phyloP scores from a whole-genome alignment of 2,329 filamentous ascomycete species.

The Mollisia scopiformis region DNA sequence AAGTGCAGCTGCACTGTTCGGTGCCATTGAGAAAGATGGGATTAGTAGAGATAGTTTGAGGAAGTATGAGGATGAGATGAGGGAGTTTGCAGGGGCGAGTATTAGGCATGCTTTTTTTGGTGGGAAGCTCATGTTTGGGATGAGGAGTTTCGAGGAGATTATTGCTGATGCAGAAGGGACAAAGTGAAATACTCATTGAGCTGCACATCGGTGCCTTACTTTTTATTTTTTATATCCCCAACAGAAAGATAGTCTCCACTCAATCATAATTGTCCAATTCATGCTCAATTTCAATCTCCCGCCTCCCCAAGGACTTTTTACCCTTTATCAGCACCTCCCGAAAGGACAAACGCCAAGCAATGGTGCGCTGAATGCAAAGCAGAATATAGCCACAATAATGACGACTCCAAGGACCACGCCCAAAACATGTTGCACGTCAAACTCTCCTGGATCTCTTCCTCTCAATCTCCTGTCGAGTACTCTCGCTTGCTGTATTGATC shows the following conservation, averaged over 20 bases:
- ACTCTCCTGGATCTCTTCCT: neutral
- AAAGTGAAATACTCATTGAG: neutral
- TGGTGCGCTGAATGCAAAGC: neutral
- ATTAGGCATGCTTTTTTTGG: constrained; percentile 7
- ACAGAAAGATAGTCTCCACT: too few species aligned
- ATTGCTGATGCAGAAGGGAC: neutral
- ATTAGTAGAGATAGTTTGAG: neutral
- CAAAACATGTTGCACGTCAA: neutral
- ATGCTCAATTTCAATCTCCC: neutral
- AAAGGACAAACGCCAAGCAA: neutral
- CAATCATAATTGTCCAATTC: too few species aligned
- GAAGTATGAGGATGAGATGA: constrained; percentile 12
- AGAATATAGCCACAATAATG: neutral
- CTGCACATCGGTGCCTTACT: neutral
- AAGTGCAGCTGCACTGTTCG: constrained; percentile 15
- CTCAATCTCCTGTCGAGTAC: neutral
- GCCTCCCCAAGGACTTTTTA: too few species aligned
- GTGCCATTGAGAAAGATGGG: neutral
- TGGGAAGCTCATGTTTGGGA: constrained; percentile 9
- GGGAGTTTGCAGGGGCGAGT: constrained; percentile 1
- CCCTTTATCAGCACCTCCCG: neutral
- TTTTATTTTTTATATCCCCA: neutral
- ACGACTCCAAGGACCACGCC: neutral
- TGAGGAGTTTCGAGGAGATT: constrained; percentile 5
- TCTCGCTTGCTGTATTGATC: neutral